Percentiles rank a stretch among this genome's conserved stretches.
phyloP scores from a whole-genome alignment of 108 stramenopile genomes.

The Cyclotella sp. region DNA sequence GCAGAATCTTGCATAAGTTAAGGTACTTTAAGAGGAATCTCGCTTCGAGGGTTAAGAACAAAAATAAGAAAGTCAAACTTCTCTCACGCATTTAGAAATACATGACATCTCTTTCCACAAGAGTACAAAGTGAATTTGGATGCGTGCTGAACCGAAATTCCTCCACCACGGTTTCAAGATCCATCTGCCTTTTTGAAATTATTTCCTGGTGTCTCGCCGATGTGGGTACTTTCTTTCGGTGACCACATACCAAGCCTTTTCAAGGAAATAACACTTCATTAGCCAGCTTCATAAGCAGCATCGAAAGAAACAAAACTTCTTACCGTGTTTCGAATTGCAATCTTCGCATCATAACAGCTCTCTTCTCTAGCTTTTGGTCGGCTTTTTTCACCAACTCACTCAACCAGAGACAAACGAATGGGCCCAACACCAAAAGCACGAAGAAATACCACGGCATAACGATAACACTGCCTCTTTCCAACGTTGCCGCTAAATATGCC shows the following conservation, averaged over 20 bases:
- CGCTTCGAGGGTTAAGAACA: too few relatives aligned
- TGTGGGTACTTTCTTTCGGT: constrained; percentile 39
- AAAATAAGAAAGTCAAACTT: too few relatives aligned
- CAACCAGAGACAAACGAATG: constrained; percentile 62
- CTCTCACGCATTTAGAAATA: too few relatives aligned
- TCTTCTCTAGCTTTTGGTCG: constrained; percentile 59
- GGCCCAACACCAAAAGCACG: constrained; percentile 54
- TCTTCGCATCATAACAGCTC: constrained; percentile 83
- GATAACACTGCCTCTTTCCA: constrained; percentile 50
- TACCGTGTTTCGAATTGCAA: constrained; percentile 87
- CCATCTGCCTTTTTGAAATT: too few relatives aligned
- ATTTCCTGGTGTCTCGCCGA: constrained; percentile 3
- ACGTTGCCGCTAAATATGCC: constrained; percentile 48
- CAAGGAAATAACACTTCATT: background rate
- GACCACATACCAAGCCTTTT: constrained; percentile 50
- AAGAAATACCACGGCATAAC: constrained; percentile 79
- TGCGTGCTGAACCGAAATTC: too few relatives aligned
- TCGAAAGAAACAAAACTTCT: constrained; percentile 9
- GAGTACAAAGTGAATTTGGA: too few relatives aligned
- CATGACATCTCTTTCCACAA: too few relatives aligned
- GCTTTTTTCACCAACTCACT: constrained; percentile 69
- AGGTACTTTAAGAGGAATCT: too few relatives aligned
- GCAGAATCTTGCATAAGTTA: too few relatives aligned
- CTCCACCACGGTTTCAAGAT: too few relatives aligned
- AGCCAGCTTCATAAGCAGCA: background rate